Evolutionary conservation across 176 grass and related monocot genomes (phyloP).

Genomic region (Otatea glauca): DNA sequence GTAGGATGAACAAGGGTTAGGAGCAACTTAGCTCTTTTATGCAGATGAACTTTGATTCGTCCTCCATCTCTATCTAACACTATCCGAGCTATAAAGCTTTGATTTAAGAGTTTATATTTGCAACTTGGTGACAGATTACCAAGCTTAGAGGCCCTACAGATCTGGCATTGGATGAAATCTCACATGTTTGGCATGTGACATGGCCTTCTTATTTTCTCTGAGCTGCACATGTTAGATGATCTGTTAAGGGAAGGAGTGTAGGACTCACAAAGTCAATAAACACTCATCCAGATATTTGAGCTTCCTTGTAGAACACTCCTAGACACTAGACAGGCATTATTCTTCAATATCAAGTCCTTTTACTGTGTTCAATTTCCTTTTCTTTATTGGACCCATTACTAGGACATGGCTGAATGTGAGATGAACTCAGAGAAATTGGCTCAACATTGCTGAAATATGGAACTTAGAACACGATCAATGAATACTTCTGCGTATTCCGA

Average conservation of each 20-base stretch:
- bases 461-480: background rate
- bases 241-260: conserved; percentile 45
- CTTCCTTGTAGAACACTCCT: conserved; percentile 51
- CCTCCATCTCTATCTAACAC: background rate
- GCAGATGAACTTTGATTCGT: background rate
- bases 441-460: background rate
- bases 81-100: background rate
- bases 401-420: background rate
- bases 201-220: conserved; percentile 27
- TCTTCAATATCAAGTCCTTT: conserved; percentile 33
- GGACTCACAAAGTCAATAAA: conserved; percentile 54
- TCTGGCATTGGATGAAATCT: conserved; percentile 47
- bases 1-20: conserved; percentile 3
- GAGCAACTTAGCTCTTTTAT: conserved; percentile 8
- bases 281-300: conserved; percentile 22
- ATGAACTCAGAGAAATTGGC: background rate
- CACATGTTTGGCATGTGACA: conserved; percentile 53
- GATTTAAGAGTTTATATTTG: conserved; percentile 9
- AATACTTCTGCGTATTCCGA: background rate
- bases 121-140: conserved; percentile 49
- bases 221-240: conserved; percentile 55
- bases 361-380: conserved; percentile 30
- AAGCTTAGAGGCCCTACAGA: conserved; percentile 39
- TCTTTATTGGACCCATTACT: background rate
- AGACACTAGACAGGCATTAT: conserved; percentile 24